Conservation (phyloP, 2,329 filamentous ascomycete genomes). For the Allantophomopsis lycopodina region DNA sequence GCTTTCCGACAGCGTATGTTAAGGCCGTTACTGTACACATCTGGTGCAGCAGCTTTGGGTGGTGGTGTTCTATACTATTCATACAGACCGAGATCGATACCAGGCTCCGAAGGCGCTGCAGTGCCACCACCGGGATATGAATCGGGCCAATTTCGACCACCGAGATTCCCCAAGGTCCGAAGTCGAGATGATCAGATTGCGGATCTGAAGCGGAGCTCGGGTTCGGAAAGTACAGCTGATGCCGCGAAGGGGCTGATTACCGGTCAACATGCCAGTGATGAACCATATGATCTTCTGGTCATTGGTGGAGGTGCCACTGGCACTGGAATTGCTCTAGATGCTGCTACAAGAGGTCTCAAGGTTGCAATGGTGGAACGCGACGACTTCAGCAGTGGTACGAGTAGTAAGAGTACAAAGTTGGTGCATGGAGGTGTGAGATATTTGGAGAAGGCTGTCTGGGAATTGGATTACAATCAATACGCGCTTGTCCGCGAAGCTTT, state of each 20-base stretch:
- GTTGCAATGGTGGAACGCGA: slow-evolving; percentile 61
- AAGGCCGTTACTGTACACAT: slow-evolving; percentile 34
- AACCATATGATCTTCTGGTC: slow-evolving; percentile 54
- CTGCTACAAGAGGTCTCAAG: slow-evolving; percentile 55
- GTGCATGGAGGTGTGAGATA: slow-evolving; percentile 68
- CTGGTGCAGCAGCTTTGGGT: slow-evolving; percentile 29
- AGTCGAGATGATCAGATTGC: slow-evolving; percentile 33
- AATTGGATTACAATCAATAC: slow-evolving; percentile 62
- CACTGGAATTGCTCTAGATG: slow-evolving; percentile 58
- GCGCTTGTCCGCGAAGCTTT: slow-evolving; percentile 58
- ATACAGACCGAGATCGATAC: slow-evolving; percentile 60
- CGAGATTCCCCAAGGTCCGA: slow-evolving; percentile 35
- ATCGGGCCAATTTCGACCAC: slow-evolving; percentile 48
- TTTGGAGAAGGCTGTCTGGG: slow-evolving; percentile 64
- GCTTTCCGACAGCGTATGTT: slow-evolving; percentile 26
- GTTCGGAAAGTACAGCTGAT: slow-evolving; percentile 22
- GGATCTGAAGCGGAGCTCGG: slow-evolving; percentile 32
- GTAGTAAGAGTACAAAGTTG: slow-evolving; percentile 63
- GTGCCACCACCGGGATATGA: slow-evolving; percentile 59
- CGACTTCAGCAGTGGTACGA: slow-evolving; percentile 61
- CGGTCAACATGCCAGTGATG: slow-evolving; percentile 36
- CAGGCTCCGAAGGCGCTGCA: slow-evolving; percentile 51
- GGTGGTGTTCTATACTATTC: slow-evolving; percentile 34
- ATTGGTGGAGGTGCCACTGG: slow-evolving; percentile 63
- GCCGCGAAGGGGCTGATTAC: slow-evolving; percentile 37